Base-by-base conservation (phyloP, 352 stramenopile species). In the Pythium angustatum region DNA sequence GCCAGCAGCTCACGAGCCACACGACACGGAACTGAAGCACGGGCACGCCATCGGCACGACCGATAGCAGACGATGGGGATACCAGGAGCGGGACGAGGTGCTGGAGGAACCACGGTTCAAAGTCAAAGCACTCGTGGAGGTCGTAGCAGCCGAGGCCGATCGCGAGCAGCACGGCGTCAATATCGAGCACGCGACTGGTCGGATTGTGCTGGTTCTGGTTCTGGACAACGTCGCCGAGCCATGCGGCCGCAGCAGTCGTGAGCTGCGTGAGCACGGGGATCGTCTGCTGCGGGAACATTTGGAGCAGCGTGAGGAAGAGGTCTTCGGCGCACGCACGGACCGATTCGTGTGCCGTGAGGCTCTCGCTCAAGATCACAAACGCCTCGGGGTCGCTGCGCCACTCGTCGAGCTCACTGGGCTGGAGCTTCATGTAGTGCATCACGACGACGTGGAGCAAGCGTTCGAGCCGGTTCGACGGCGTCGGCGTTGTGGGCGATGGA, bases 1-100 rank as follows among this genome's bases (percentile, higher is more conserved):
- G 70, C 85, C 86, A 96, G 64, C 87, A 94, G 55, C 83, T 90
- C 28, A 94, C 78, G 26, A 96, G 85, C 86, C 87, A 96, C 55
- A 96, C 78, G 57, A 94, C 85, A 19, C 87, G 83, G 36, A 77
- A 88, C 9, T 72, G 75, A 26, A 96, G 75, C 45, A 96, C 79
- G 8, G 87, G 87, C 21, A 91, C 66, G 17, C 74, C 74, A 17
- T 69, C 68, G 36, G 85, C 56, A 3, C 68, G 83, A 22, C 82
- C 81, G 19, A 24, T 24, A 6, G 15, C 14, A 15, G 22, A n/a
- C 26, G 22, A 21, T 26, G 36, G 50, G 45, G 14, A 27, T 10
- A 84, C 62, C 7, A 96, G 64, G 22, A 94, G 78, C 31, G 87
- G 85, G 48, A 91, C 85, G 14, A 96, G 73, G 38, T 87, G 82